These are phyloP conservation scores for Trichoderma brevicompactum DNA, from an alignment of 2,329 filamentous ascomycete species.

Conservation along the genomic window DNA sequence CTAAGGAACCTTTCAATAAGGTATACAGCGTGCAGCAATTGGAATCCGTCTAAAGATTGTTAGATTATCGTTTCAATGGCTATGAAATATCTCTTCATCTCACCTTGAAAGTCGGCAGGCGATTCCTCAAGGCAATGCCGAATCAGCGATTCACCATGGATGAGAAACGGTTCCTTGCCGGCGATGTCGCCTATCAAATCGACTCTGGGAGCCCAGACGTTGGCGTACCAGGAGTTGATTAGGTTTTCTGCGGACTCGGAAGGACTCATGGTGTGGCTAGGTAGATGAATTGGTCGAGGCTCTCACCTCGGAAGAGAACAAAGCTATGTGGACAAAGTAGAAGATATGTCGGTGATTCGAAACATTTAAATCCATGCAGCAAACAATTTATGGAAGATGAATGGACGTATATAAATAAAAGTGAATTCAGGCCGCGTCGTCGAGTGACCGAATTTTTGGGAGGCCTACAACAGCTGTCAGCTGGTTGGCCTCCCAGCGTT, in stretches of 20 bases:
- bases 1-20: slow-evolving; percentile 68
- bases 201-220: slow-evolving; percentile 45
- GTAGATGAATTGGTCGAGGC: not conserved
- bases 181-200: slow-evolving; percentile 78
- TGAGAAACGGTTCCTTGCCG: slow-evolving; percentile 71
- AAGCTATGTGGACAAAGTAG: not conserved
- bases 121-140: slow-evolving; percentile 64
- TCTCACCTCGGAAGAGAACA: not conserved
- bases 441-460: not conserved
- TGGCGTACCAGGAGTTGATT: slow-evolving; percentile 15
- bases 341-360: not conserved
- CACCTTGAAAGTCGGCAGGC: slow-evolving; percentile 65
- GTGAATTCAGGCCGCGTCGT: not conserved
- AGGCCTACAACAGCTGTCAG: not conserved
- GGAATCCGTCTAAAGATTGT: slow-evolving; percentile 59
- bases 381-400: not conserved
- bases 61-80: not conserved
- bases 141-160: slow-evolving; percentile 76
- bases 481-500: not conserved
- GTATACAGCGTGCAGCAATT: slow-evolving; percentile 72
- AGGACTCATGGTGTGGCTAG: not conserved
- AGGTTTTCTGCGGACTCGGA: not conserved
- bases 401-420: not conserved
- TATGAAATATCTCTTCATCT: not conserved
- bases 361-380: too few species aligned